Conservation (phyloP, 805 yeast genomes). For the Blastobotrys parvus region DNA sequence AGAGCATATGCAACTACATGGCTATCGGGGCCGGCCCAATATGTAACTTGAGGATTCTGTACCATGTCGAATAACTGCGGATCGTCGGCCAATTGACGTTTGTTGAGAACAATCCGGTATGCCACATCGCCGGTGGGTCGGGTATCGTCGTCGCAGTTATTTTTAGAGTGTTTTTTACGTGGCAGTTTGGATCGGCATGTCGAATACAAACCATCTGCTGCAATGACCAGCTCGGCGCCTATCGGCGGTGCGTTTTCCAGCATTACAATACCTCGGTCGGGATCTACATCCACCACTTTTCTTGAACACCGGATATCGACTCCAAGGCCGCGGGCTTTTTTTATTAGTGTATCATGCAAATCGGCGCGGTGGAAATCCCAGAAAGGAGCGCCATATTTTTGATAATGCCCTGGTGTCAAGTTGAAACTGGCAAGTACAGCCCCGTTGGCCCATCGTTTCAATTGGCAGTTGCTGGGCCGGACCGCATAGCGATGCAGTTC, state of each 20-base stretch:
- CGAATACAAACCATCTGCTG: background rate
- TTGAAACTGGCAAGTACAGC: background rate
- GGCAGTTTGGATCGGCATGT: background rate
- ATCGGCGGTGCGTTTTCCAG: background rate
- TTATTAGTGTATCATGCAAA: background rate
- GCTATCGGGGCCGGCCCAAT: slow-evolving; percentile 14
- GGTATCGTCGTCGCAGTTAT: background rate
- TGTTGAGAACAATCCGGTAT: slow-evolving; percentile 6
- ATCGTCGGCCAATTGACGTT: slow-evolving; percentile 6
- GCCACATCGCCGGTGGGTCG: slow-evolving; percentile 9
- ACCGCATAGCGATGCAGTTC: background rate
- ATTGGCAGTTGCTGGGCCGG: background rate
- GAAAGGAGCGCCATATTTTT: background rate
- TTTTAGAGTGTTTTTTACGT: too few species aligned
- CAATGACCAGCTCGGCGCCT: background rate
- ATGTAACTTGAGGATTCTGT: slow-evolving; percentile 6
- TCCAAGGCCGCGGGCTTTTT: background rate
- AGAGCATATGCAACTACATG: slow-evolving; percentile 11
- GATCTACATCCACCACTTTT: background rate
- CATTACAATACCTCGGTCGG: background rate
- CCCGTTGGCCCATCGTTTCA: background rate
- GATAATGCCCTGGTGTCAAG: background rate
- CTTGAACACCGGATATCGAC: background rate
- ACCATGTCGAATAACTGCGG: slow-evolving; percentile 7
- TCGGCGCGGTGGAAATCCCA: background rate